Evolutionary conservation across 2,329 filamentous ascomycete genomes (phyloP).

Genomic region (Cyanodermella asteris): DNA sequence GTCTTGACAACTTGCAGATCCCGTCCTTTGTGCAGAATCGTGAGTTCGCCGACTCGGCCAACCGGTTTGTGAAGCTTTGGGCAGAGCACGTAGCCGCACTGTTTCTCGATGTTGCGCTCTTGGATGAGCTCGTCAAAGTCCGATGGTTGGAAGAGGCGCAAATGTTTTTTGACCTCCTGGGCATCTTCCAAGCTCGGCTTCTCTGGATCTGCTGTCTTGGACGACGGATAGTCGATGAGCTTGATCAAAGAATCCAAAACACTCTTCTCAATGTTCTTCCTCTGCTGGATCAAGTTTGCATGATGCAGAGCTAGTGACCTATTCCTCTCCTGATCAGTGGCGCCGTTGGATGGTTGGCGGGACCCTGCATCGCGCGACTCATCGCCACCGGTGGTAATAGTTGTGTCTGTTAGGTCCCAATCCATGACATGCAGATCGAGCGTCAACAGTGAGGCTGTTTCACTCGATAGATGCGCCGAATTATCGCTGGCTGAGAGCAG

Average conservation of each 20-base stretch:
- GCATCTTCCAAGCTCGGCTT: constrained; percentile 38
- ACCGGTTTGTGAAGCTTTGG: constrained; percentile 36
- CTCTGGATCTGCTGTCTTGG: constrained; percentile 26
- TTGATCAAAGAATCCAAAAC: constrained; percentile 53
- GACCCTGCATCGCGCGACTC: too few species aligned
- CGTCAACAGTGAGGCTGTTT: too few species aligned
- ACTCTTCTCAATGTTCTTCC: constrained; percentile 52
- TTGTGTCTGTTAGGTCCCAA: too few species aligned
- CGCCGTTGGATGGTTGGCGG: constrained; percentile 4
- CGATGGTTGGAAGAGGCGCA: constrained; percentile 57
- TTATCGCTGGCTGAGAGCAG: too few species aligned
- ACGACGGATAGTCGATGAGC: constrained; percentile 42
- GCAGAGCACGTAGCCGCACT: constrained; percentile 74
- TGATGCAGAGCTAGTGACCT: constrained; percentile 54
- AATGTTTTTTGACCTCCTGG: constrained; percentile 38
- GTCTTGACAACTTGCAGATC: constrained; percentile 44
- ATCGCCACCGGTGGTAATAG: too few species aligned
- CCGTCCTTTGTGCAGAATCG: constrained; percentile 40
- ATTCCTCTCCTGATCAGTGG: constrained; percentile 19
- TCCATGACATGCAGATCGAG: too few species aligned
- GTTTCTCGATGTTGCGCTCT: constrained; percentile 65
- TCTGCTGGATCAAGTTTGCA: constrained; percentile 60
- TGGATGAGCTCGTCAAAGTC: constrained; percentile 79
- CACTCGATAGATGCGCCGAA: too few species aligned
- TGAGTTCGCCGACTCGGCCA: constrained; percentile 40